Percentiles rank a stretch among this genome's conserved stretches.
phyloP scores from a whole-genome alignment of 2,329 filamentous ascomycete species.

The Eurotiales sp. region DNA sequence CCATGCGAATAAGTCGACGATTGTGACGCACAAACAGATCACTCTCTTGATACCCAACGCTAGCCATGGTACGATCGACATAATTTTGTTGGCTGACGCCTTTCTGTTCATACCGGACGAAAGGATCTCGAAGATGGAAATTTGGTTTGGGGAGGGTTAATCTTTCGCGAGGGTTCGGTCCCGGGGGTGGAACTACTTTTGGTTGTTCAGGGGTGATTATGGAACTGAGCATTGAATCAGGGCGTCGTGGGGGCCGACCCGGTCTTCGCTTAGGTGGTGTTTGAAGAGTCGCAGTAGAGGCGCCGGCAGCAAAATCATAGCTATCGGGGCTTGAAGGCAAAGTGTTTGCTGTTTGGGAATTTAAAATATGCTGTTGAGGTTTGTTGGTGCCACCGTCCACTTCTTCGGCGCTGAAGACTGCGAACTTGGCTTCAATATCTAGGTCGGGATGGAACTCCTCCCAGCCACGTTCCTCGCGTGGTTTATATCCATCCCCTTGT shows the following conservation, averaged over 20 bases:
- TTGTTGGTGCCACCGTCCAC: conserved; percentile 65
- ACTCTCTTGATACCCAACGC: conserved; percentile 91
- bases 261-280: conserved; percentile 56
- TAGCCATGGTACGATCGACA: conserved; percentile 94
- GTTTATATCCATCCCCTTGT: conserved; percentile 94
- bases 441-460: conserved; percentile 96
- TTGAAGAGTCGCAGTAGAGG: conserved; percentile 35
- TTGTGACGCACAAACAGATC: conserved; percentile 81
- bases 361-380: conserved; percentile 30
- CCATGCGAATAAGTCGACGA: conserved; percentile 62
- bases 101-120: conserved; percentile 66
- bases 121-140: conserved; percentile 46
- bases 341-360: conserved; percentile 25
- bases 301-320: conserved; percentile 39
- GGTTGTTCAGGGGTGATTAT: conserved; percentile 57
- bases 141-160: conserved; percentile 48
- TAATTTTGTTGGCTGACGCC: conserved; percentile 82
- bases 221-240: conserved; percentile 58
- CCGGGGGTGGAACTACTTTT: conserved; percentile 45
- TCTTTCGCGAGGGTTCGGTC: conserved; percentile 48
- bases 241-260: conserved; percentile 62
- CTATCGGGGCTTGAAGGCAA: conserved; percentile 25
- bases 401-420: conserved; percentile 75
- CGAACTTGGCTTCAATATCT: conserved; percentile 77
- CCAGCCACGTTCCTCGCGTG: conserved; percentile 92